Evolutionary conservation across 2,329 filamentous ascomycete genomes (phyloP).

Genomic region (Aureobasidium sp.): DNA sequence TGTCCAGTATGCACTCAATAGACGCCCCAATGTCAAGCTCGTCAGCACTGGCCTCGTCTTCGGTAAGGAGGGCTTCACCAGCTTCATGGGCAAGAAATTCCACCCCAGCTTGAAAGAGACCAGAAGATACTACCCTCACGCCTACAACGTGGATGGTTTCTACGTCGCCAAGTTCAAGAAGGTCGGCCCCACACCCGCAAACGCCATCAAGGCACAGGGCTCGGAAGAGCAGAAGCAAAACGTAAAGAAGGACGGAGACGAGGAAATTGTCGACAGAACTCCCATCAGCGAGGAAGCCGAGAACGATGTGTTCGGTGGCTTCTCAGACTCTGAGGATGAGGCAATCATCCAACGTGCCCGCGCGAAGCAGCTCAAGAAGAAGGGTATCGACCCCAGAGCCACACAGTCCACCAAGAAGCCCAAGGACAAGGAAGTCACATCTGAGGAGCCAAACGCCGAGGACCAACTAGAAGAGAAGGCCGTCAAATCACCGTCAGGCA

Average conservation of each 20-base stretch:
- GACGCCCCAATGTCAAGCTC: slow-evolving; percentile 86
- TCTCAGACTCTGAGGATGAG: slow-evolving; percentile 42
- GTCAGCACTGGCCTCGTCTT: slow-evolving; percentile 87
- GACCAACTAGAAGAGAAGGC: slow-evolving; percentile 19
- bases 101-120: slow-evolving; percentile 76
- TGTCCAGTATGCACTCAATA: slow-evolving; percentile 84
- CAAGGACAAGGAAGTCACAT: slow-evolving; percentile 10
- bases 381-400: slow-evolving; percentile 39
- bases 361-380: slow-evolving; percentile 34
- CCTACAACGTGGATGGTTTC: slow-evolving; percentile 95
- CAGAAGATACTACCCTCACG: slow-evolving; percentile 78
- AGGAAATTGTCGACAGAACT: slow-evolving; percentile 56
- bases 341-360: slow-evolving; percentile 39
- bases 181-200: slow-evolving; percentile 63
- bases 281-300: slow-evolving; percentile 46
- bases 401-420: slow-evolving; percentile 19
- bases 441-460: background rate
- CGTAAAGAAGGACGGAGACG: slow-evolving; percentile 19
- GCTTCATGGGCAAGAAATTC: slow-evolving; percentile 85
- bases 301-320: slow-evolving; percentile 39
- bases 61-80: slow-evolving; percentile 85
- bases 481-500: slow-evolving; percentile 3
- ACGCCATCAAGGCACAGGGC: slow-evolving; percentile 38
- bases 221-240: slow-evolving; percentile 23
- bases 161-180: slow-evolving; percentile 98